Evolutionary conservation across 2,329 filamentous ascomycete species (phyloP), one percentile per base, ranked within the genome.

Genomic region (Hawksworthiomyces lignivorus): DNA sequence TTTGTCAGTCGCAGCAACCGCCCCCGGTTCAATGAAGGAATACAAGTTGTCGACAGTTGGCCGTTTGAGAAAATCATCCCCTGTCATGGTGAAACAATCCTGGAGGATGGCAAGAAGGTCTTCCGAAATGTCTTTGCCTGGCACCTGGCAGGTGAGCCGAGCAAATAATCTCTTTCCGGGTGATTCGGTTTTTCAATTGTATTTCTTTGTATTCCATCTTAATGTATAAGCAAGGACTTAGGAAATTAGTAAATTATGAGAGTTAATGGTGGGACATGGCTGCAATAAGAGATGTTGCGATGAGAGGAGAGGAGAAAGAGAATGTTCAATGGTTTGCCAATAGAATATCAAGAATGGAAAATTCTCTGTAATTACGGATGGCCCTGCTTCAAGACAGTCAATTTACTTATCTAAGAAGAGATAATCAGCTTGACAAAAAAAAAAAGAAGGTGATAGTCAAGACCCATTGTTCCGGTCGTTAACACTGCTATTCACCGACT

Each of bases 11-110:
- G 53, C 21, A 68, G 64, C 28, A 77, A 96, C 61, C 70, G 85
- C 22, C 50, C 62, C 5, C 80, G 76, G 12, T 94, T 88, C 61
- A 80, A 80, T 49, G 70, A 77, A 48, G 88, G 82, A 52, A 65
- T 87, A 30, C 65, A 62, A 51, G 72, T 73, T 46, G 90, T 97
- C 48, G 69, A 79, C 40, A 59, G 62, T 41, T 98, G 90, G 90
- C 82, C 90, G 45, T 95, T 96, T 58, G 77, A 82, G 50, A 80
- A 80, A 29, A 71, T 97, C 38, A 80, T 98, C 46, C 88, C 90
- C 1, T 97, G 90, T 60, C 92, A 98, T 63, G 92, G 92, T 8
- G 92, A 98, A 64, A 81, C 85, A 14, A 80, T 97, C 50, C 82
- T 92, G 60, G 69, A 67, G 2, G 61, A 69, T 48, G 88, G 75